Base-by-base conservation (phyloP, 768 basidiomycete species). In the Serendipita vermifera region DNA sequence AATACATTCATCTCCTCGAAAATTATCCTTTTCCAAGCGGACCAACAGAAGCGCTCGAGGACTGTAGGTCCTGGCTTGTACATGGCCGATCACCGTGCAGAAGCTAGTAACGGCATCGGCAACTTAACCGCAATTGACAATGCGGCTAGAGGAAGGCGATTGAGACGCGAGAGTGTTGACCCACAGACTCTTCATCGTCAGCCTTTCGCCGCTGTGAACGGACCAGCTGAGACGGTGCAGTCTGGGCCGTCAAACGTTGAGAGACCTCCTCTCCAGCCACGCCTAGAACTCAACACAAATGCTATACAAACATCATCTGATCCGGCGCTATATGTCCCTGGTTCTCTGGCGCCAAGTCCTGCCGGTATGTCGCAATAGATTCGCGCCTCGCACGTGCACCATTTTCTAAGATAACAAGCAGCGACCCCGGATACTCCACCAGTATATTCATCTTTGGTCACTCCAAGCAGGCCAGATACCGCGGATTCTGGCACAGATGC, bases 21-120 rank as follows among this genome's bases (percentile, higher is more conserved):
- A 0, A 78, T 79, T 31, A 76, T 80, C 3, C 83, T 86, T 67
- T 96, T 92, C 67, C 75, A 75, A 51, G 85, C 86, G 0, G 73
- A 75, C 1, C 46, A 51, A 29, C 46, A 51, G 15, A 51, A 51
- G 31, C 46, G 46, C 7, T 51, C 46, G 20, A 51, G 46, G 22
- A 51, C 62, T 1, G 33, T 62, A 22, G 62, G 62, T 3, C 62
- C 62, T 2, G 62, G 62, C 5, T 40, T 38, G 22, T 53, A 59
- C 11, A 53, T 65, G 5, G 61, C 60, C 29, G 62, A 61, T 26
- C 55, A 55, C 1, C 59, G 57, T 5, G 59, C 59, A 27, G 58
- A 57, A n/a, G n/a, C n/a, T n/a, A n/a, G n/a, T n/a, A n/a, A n/a
- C n/a, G n/a, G n/a, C n/a, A n/a, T n/a, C n/a, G n/a, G n/a, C n/a